A percentile compares a stretch with the other conserved stretches of the same genome.
These are phyloP conservation scores for Penicillium janthinellum DNA, from an alignment of 2,329 filamentous ascomycete genomes.

Conservation along the genomic window DNA sequence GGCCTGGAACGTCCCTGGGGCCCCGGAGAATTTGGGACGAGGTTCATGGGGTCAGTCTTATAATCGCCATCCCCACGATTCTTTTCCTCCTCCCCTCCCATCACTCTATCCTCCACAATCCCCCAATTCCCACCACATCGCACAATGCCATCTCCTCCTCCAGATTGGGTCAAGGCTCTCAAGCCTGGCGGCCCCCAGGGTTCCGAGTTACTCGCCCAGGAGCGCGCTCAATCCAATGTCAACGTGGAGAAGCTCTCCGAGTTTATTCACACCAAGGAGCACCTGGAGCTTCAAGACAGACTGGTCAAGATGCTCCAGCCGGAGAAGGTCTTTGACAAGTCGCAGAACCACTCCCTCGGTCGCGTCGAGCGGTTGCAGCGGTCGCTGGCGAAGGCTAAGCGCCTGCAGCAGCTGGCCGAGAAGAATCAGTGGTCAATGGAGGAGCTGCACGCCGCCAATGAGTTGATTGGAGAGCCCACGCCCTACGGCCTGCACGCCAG, in stretches of 20 bases:
- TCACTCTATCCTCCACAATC: slow-evolving; percentile 1
- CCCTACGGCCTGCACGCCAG: slow-evolving; percentile 72
- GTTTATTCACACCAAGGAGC: slow-evolving; percentile 69
- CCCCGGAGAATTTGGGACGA: not conserved
- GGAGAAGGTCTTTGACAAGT: slow-evolving; percentile 76
- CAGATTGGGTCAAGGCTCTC: slow-evolving; percentile 68
- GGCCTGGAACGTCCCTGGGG: slow-evolving; percentile 20
- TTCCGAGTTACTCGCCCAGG: slow-evolving; percentile 66
- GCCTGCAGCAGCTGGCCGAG: slow-evolving; percentile 65
- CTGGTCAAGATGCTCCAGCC: slow-evolving; percentile 66
- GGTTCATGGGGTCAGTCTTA: slow-evolving; percentile 5
- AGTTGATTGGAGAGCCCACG: slow-evolving; percentile 71
- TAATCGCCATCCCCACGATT: slow-evolving; percentile 12
- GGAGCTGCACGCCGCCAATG: slow-evolving; percentile 66
- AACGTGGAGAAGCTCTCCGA: slow-evolving; percentile 67
- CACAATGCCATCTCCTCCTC: slow-evolving; percentile 47
- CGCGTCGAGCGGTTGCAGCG: slow-evolving; percentile 69
- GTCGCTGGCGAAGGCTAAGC: slow-evolving; percentile 70
- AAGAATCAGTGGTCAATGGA: slow-evolving; percentile 68
- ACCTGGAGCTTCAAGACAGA: slow-evolving; percentile 60
- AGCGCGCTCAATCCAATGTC: slow-evolving; percentile 68
- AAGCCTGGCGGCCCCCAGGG: slow-evolving; percentile 69
- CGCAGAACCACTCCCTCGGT: slow-evolving; percentile 73
- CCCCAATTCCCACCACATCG: not conserved
- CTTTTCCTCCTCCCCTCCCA: not conserved